Percentiles rank a stretch among this genome's conserved stretches.
Conservation (phyloP, 2,329 filamentous ascomycete species). For the Trichoderma citrinoviride region DNA sequence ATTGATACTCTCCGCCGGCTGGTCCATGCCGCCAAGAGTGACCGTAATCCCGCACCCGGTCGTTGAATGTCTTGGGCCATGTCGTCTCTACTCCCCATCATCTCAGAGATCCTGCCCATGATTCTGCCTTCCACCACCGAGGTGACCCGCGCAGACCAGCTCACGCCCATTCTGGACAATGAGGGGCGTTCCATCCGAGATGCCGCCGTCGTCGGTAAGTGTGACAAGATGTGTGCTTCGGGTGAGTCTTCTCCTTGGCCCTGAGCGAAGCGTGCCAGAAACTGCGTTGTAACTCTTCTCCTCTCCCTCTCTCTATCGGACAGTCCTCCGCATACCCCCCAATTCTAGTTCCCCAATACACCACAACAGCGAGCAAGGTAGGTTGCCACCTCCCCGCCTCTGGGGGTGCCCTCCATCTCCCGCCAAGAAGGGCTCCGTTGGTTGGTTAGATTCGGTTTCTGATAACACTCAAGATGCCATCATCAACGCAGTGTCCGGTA, state of each 20-base stretch:
- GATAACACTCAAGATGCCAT: conserved; percentile 55
- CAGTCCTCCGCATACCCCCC: conserved; percentile 63
- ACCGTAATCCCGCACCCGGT: neutral
- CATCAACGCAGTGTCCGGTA: conserved; percentile 62
- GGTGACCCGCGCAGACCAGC: conserved; percentile 50
- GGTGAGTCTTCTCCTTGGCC: conserved; percentile 43
- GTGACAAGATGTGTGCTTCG: conserved; percentile 64
- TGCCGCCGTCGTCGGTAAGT: conserved; percentile 62
- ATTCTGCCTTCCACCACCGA: conserved; percentile 58
- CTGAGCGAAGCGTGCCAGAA: conserved; percentile 8
- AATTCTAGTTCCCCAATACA: conserved; percentile 61
- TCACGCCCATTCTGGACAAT: conserved; percentile 37
- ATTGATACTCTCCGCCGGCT: neutral
- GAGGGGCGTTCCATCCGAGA: conserved; percentile 37
- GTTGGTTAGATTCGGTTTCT: conserved; percentile 12
- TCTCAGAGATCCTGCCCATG: conserved; percentile 59
- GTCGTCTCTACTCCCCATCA: conserved; percentile 53
- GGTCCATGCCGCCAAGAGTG: conserved; percentile 15
- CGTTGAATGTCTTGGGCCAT: conserved; percentile 33
- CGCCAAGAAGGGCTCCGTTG: neutral
- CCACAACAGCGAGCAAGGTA: conserved; percentile 68
- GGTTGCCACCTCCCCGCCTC: conserved; percentile 25
- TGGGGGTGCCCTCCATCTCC: neutral
- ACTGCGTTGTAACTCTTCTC: conserved; percentile 19
- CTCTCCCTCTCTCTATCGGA: conserved; percentile 2